Percentiles rank a stretch among this genome's conserved stretches.
phyloP scores from a whole-genome alignment of 208 protist species.

The Crithidia sp. region DNA sequence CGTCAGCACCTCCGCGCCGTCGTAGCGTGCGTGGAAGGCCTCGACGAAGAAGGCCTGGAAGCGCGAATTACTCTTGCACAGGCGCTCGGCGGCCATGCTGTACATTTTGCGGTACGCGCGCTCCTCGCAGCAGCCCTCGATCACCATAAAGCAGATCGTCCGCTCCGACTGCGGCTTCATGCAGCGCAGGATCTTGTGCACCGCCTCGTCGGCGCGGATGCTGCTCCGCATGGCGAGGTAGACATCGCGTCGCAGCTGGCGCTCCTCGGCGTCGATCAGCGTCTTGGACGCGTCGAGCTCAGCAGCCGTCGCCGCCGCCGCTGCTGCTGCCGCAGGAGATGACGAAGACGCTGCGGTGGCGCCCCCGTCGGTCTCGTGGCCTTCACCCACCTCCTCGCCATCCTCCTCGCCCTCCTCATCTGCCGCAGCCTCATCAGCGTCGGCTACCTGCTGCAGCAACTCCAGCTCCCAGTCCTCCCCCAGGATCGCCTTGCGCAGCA shows the following conservation, averaged over 20 bases:
- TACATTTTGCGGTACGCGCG: slow-evolving; percentile 96
- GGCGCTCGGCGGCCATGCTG: slow-evolving; percentile 95
- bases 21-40: slow-evolving; percentile 92
- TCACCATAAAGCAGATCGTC: slow-evolving; percentile 96
- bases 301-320: not conserved
- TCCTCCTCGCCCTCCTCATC: slow-evolving; percentile 42
- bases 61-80: slow-evolving; percentile 93
- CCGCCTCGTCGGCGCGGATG: slow-evolving; percentile 97
- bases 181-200: slow-evolving; percentile 97
- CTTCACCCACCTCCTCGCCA: slow-evolving; percentile 7
- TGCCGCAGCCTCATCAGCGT: slow-evolving; percentile 52
- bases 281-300: slow-evolving; percentile 41
- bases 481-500: slow-evolving; percentile 90
- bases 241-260: slow-evolving; percentile 94
- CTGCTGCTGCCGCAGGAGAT: not conserved
- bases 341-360: not conserved
- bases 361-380: slow-evolving; percentile 1
- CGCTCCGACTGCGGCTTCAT: slow-evolving; percentile 76
- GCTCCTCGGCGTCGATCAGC: slow-evolving; percentile 65
- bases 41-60: slow-evolving; percentile 93
- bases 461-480: slow-evolving; percentile 91
- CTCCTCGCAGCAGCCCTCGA: slow-evolving; percentile 98
- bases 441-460: slow-evolving; percentile 66
- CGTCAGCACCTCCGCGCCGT: slow-evolving; percentile 92
- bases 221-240: slow-evolving; percentile 98